phyloP scores from a whole-genome alignment of 768 basidiomycete species.

The Boletus tylopilopsis region DNA sequence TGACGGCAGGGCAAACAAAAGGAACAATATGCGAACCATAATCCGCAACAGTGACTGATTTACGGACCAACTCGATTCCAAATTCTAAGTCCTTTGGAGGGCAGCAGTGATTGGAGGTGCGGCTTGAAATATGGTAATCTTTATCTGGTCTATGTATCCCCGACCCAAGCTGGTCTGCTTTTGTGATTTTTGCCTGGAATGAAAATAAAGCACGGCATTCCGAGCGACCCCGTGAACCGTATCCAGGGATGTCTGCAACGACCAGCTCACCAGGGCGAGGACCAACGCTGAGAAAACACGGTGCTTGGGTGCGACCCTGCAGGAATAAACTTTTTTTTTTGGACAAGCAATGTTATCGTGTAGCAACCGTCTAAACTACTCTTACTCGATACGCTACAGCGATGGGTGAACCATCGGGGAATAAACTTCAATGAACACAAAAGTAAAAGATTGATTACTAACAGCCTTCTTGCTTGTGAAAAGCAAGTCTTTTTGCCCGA shows the following conservation, averaged over 20 bases:
- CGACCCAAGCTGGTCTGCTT: conserved; percentile 53
- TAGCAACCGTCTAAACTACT: no score
- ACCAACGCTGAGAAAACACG: conserved; percentile 74
- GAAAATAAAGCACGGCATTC: conserved; percentile 77
- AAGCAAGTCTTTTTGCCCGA: conserved; percentile 53
- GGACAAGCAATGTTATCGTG: no score
- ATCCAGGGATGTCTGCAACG: conserved; percentile 79
- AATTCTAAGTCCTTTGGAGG: conserved; percentile 46
- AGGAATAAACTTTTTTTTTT: no score
- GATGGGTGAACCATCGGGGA: no score
- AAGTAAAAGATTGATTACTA: conserved; percentile 22
- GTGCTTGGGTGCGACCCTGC: conserved; percentile 66
- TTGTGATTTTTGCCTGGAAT: conserved; percentile 70
- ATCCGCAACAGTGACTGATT: no score
- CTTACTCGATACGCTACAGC: no score
- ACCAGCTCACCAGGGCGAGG: conserved; percentile 50
- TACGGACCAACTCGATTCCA: conserved; percentile 55
- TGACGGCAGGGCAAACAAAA: no score
- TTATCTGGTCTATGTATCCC: conserved; percentile 39
- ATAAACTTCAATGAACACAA: neutral
- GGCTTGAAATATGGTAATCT: conserved; percentile 46
- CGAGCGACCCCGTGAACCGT: conserved; percentile 66
- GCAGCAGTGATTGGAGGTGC: conserved; percentile 62
- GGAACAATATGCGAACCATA: no score
- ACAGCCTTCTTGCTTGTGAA: conserved; percentile 71